These are phyloP conservation scores for Acrocalymma vagum DNA, from an alignment of 2,329 filamentous ascomycete species.

Conservation along the genomic window DNA sequence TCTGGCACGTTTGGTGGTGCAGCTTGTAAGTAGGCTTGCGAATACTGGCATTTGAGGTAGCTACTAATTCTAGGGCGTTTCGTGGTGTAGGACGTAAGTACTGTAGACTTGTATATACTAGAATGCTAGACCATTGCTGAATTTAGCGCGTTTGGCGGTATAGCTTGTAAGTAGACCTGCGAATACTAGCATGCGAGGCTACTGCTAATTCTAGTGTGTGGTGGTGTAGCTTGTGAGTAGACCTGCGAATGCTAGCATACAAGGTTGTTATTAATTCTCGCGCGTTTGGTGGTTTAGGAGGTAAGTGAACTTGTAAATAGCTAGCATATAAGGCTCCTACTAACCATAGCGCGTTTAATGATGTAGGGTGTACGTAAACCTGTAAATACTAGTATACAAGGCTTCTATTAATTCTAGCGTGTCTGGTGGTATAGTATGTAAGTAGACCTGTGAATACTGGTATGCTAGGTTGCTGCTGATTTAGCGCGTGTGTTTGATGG, in stretches of 20 bases:
- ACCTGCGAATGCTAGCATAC: constrained; percentile 1
- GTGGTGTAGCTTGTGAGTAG: constrained; percentile 7
- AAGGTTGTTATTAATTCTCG: constrained; percentile 5
- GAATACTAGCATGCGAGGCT: constrained; percentile 5
- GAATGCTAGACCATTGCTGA: constrained; percentile 8
- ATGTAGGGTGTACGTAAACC: no score
- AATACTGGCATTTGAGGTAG: constrained; percentile 4
- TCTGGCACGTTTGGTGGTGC: background rate
- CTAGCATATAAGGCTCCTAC: no score
- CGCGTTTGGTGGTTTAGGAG: no score
- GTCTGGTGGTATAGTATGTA: no score
- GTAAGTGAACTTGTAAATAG: no score
- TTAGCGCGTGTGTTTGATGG: no score
- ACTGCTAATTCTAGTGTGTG: constrained; percentile 5
- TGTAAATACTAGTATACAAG: no score
- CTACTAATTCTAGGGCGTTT: constrained; percentile 9
- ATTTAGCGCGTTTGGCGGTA: constrained; percentile 5
- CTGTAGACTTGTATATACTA: background rate
- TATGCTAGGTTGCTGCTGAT: no score
- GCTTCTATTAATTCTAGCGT: no score
- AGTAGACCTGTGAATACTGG: no score
- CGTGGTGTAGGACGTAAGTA: constrained; percentile 1
- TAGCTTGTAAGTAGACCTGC: constrained; percentile 6
- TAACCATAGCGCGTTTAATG: no score
- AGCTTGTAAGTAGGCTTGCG: constrained; percentile 6